These are phyloP conservation scores for Paramecium octaurelia DNA, from an alignment of 73 alveolate genomes.

Conservation along the genomic window DNA sequence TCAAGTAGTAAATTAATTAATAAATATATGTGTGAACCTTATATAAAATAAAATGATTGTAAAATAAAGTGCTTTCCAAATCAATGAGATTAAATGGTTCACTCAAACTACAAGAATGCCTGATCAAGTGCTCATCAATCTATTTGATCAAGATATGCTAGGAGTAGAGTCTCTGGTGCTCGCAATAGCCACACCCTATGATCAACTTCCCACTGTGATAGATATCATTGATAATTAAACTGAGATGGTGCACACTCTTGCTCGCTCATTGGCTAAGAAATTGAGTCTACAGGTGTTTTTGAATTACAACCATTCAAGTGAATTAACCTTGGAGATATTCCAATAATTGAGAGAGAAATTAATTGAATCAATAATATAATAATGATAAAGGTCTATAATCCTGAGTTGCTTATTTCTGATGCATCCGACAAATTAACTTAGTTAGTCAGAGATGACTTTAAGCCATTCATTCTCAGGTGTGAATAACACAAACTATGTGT, in stretches of 20 bases:
- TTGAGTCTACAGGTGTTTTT: not conserved
- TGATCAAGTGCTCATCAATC: not conserved
- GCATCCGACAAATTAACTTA: not conserved
- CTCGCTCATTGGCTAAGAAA: not conserved
- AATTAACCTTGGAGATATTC: not conserved
- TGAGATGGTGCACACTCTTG: not conserved
- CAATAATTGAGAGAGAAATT: not conserved
- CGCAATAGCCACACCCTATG: slow-evolving; percentile 16
- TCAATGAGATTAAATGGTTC: not conserved
- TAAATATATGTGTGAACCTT: not conserved
- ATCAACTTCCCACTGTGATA: not conserved
- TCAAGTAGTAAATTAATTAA: not conserved
- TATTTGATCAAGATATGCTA: not conserved
- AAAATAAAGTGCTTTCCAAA: not conserved
- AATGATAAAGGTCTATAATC: not conserved
- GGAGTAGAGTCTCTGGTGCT: not conserved
- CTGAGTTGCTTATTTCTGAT: not conserved
- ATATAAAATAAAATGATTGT: not conserved
- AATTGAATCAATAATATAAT: slow-evolving; percentile 32
- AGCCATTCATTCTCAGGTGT: not conserved
- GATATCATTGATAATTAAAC: not conserved
- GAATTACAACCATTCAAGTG: slow-evolving; percentile 36
- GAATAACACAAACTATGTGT: not conserved
- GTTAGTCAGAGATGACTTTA: not conserved
- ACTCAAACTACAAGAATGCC: not conserved